phyloP scores from a whole-genome alignment of 345 rosid species.

The Lagerstroemia speciosa region DNA sequence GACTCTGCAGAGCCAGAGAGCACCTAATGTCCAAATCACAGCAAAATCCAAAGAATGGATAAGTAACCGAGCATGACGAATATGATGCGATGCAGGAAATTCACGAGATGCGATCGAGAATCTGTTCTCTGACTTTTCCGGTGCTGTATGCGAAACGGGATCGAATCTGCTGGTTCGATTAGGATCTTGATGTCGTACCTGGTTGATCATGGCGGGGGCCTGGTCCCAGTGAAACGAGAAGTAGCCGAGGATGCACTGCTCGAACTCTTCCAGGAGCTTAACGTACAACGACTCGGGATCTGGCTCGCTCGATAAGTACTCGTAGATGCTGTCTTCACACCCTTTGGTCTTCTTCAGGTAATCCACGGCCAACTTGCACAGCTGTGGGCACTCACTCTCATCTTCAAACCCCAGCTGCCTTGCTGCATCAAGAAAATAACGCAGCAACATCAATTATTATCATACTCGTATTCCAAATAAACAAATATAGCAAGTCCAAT shows the following conservation, averaged over 20 bases:
- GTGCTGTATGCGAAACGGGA: too few relatives aligned
- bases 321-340: constrained; percentile 44
- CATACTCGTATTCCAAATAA: too few relatives aligned
- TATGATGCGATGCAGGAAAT: too few relatives aligned
- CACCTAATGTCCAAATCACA: constrained; percentile 24
- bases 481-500: too few relatives aligned
- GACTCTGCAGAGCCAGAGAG: constrained; percentile 44
- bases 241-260: constrained; percentile 69
- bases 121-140: too few relatives aligned
- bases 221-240: constrained; percentile 84
- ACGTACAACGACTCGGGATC: constrained; percentile 50
- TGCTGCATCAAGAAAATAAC: constrained; percentile 25
- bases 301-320: constrained; percentile 37
- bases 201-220: constrained; percentile 48
- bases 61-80: background rate
- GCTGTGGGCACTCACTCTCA: constrained; percentile 51
- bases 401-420: constrained; percentile 78
- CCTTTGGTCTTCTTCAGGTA: constrained; percentile 49
- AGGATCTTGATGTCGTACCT: constrained; percentile 24
- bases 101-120: too few relatives aligned
- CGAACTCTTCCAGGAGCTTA: constrained; percentile 67
- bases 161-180: background rate
- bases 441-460: too few relatives aligned
- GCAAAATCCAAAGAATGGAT: background rate
- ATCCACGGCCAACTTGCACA: constrained; percentile 56